Conservation (phyloP, 805 yeast genomes). For the Cyberlindnera americana region DNA sequence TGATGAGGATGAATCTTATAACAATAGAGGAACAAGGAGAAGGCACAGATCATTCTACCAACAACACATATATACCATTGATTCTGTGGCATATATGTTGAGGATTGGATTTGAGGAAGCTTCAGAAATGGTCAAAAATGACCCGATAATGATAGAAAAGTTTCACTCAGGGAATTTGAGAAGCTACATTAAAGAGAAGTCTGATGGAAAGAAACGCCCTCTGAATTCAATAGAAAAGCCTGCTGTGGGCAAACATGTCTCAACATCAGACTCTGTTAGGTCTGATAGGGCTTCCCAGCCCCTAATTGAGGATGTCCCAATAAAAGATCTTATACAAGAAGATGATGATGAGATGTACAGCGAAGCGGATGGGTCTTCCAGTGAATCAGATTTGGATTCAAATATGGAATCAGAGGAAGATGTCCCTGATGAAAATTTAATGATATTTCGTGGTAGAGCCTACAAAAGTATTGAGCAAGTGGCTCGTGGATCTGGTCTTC, state of each 20-base stretch:
- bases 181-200: slow-evolving; percentile 9
- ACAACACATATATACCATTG: slow-evolving; percentile 27
- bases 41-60: slow-evolving; percentile 23
- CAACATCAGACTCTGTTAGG: neutral
- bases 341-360: slow-evolving; percentile 10
- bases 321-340: slow-evolving; percentile 3
- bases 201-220: neutral
- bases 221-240: too few species aligned
- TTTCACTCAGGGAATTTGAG: slow-evolving; percentile 27
- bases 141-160: slow-evolving; percentile 25
- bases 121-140: slow-evolving; percentile 19
- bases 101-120: slow-evolving; percentile 21
- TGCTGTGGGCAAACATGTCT: neutral
- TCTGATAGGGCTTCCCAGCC: too few species aligned
- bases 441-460: slow-evolving; percentile 20
- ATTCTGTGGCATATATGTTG: slow-evolving; percentile 21
- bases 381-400: slow-evolving; percentile 15
- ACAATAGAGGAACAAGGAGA: slow-evolving; percentile 12
- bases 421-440: neutral
- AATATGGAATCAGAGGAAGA: slow-evolving; percentile 8
- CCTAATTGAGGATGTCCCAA: neutral
- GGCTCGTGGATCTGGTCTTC: slow-evolving; percentile 21
- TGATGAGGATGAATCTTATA: slow-evolving; percentile 2
- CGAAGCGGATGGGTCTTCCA: slow-evolving; percentile 1
- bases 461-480: slow-evolving; percentile 21